Base-by-base conservation (phyloP, 805 yeast genomes). In the Candida maltosa region DNA sequence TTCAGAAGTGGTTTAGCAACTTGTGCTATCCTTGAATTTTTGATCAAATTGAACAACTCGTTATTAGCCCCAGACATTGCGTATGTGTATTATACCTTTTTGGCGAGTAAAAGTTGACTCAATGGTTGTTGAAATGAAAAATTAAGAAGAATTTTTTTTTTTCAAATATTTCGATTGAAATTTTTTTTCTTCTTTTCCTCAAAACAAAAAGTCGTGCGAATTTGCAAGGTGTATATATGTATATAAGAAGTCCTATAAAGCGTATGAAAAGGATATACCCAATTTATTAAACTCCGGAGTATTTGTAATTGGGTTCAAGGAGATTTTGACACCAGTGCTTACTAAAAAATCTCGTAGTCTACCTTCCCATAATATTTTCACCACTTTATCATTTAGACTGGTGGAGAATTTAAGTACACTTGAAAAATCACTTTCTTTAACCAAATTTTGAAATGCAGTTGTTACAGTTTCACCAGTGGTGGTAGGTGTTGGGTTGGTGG, bases 291-390 rank as follows among this genome's bases (percentile, higher is more conserved):
- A 43, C 29, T 68, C 75, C 3, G 83, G 82, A 4, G 57, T 58
- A 16, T 60, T 53, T 1, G 70, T 64, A 10, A 32, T 34, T 2
- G 47, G 42, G 35, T 65, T 69, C 17, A 71, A 40, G 30, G 63
- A 62, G 3, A 85, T 40, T 37, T 72, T 77, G 5, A 77, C 68
- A 1, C 97, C 97, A 1, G 91, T 75, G 32, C 86, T 77, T 2
- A 89, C 63, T 34, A 91, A 56, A 54, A 91, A 84, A 28, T 87
- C 94, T 48, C 83, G 80, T 48, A 76, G 77, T 41, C 83, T 76
- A 0, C 97, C 96, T 49, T 86, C 96, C 96, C 97, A 91, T 29
- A 86, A 61, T 5, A 88, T 32, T 40, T 76, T 78, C 10, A 86
- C 47, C 40, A 76, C 70, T 44, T 69, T 72, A 34, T 80, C 82